These are phyloP conservation scores for Colletotrichum tropicicola DNA, from an alignment of 2,329 filamentous ascomycete genomes.

Conservation along the genomic window DNA sequence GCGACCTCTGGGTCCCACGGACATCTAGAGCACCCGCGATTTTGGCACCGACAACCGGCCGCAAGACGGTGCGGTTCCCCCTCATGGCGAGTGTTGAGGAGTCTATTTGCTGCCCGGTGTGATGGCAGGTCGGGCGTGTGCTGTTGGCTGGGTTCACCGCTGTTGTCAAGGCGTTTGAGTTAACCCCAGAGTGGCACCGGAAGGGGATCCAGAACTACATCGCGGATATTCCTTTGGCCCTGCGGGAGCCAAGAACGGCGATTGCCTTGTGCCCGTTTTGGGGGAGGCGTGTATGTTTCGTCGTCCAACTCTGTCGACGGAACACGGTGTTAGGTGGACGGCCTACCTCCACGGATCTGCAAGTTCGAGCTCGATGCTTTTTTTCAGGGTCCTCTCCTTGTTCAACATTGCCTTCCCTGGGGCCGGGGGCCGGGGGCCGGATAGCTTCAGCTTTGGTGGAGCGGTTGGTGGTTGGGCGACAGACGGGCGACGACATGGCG, in stretches of 20 bases:
- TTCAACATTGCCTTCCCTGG: background rate
- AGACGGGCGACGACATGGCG: background rate
- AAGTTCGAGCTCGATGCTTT: background rate
- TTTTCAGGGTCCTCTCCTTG: constrained; percentile 14
- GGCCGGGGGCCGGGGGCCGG: background rate
- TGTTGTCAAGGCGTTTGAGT: constrained; percentile 17
- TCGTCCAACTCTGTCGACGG: constrained; percentile 2
- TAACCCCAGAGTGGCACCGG: constrained; percentile 12
- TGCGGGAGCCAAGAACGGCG: background rate
- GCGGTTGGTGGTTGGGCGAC: background rate
- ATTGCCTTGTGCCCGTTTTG: background rate
- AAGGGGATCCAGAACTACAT: background rate
- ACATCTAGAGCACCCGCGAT: background rate
- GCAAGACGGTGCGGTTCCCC: background rate
- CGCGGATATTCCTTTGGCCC: background rate
- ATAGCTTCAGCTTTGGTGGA: background rate
- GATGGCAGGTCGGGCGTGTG: background rate
- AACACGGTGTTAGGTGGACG: background rate
- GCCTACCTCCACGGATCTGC: no score
- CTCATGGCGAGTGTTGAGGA: background rate
- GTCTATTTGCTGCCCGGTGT: background rate
- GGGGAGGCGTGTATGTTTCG: constrained; percentile 22
- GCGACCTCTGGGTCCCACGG: constrained; percentile 1
- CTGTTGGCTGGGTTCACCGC: constrained; percentile 22
- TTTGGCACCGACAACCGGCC: background rate